Percentiles rank a stretch among this genome's conserved stretches.
Conservation (phyloP, 768 basidiomycete species). For the Podaxis mareebaensis region DNA sequence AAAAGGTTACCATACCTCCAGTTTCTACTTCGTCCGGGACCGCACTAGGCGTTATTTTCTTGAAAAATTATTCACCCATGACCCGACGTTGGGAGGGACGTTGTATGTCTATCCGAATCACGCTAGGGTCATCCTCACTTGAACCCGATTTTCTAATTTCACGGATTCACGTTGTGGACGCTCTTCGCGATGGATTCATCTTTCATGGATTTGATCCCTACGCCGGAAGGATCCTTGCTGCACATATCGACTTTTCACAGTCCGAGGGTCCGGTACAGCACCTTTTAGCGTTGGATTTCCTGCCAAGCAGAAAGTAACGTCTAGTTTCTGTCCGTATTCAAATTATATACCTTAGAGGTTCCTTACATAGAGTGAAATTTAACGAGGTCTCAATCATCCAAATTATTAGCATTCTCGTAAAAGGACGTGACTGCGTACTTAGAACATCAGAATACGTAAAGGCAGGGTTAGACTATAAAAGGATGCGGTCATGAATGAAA, state of each 20-base stretch:
- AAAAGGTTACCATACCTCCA: not conserved
- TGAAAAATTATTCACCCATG: not conserved
- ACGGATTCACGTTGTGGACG: not conserved
- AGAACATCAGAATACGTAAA: not conserved
- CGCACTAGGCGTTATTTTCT: not conserved
- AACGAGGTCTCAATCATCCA: not conserved
- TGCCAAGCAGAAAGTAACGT: not conserved
- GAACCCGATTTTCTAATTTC: not conserved
- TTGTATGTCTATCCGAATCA: not conserved
- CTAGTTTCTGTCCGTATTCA: not conserved
- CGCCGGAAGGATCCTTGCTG: not conserved
- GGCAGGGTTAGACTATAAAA: not conserved
- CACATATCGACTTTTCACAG: not conserved
- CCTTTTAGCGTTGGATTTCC: not conserved
- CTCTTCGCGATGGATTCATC: not conserved
- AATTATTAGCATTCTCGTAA: slow-evolving; percentile 2
- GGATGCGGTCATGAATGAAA: not conserved
- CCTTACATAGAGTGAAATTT: not conserved
- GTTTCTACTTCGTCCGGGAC: not conserved
- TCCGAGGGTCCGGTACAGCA: not conserved
- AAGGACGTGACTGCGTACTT: not conserved
- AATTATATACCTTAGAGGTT: not conserved
- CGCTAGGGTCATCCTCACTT: not conserved
- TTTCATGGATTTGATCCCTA: not conserved
- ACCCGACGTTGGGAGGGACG: not conserved